Conservation (phyloP, 768 basidiomycete genomes). For the Trametes meyenii region DNA sequence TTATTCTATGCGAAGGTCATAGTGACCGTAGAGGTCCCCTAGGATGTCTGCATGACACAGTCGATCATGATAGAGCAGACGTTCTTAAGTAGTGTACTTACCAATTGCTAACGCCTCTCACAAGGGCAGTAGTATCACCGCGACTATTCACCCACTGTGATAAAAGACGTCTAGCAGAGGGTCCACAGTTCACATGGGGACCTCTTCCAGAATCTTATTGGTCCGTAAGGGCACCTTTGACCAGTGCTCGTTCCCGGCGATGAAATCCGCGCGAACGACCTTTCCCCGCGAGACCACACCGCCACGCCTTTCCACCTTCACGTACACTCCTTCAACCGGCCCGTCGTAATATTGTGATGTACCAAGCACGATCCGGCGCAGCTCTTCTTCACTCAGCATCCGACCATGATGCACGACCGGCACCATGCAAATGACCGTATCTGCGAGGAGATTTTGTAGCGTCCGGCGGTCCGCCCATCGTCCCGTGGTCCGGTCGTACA, state of each 20-base stretch:
- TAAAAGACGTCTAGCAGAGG: too few relatives aligned
- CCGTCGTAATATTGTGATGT: conserved; percentile 50
- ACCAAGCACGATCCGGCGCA: conserved; percentile 49
- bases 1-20: too few relatives aligned
- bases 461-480: conserved; percentile 43
- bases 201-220: conserved; percentile 29
- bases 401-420: conserved; percentile 48
- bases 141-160: too few relatives aligned
- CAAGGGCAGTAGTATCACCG: too few relatives aligned
- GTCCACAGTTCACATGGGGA: too few relatives aligned
- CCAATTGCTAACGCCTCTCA: too few relatives aligned
- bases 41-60: too few relatives aligned
- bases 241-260: conserved; percentile 68
- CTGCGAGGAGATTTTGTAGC: conserved; percentile 39
- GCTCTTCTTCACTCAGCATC: conserved; percentile 43
- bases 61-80: too few relatives aligned
- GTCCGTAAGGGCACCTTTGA: conserved; percentile 43
- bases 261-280: conserved; percentile 62
- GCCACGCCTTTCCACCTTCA: conserved; percentile 51
- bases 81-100: too few relatives aligned
- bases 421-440: conserved; percentile 45
- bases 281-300: conserved; percentile 51
- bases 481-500: conserved; percentile 54
- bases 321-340: conserved; percentile 57
- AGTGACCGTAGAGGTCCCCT: too few relatives aligned